Conservation (phyloP, 2,329 filamentous ascomycete genomes). For the Colletotrichum sansevieriae region DNA sequence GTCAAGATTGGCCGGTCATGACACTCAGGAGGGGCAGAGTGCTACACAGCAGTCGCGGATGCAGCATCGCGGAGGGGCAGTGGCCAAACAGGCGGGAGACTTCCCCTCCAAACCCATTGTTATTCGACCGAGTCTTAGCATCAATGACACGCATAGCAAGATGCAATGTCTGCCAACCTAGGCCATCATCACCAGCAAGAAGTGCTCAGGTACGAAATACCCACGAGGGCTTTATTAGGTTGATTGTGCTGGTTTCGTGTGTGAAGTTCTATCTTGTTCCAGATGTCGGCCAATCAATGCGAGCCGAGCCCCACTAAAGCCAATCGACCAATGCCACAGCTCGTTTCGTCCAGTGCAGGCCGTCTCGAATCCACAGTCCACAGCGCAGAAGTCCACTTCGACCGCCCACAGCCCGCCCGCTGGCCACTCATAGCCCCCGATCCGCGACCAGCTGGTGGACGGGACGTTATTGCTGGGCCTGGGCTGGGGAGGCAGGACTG, state of each 20-base stretch:
- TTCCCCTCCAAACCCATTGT: neutral
- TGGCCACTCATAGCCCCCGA: constrained; percentile 1
- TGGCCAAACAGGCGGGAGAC: neutral
- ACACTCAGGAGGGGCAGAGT: constrained; percentile 29
- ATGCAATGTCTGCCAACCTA: neutral
- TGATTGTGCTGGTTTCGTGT: constrained; percentile 40
- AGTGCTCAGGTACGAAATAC: neutral
- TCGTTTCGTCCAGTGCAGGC: constrained; percentile 4
- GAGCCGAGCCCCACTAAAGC: neutral
- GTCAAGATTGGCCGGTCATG: constrained; percentile 25
- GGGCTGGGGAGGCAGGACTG: constrained; percentile 1
- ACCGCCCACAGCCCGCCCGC: constrained; percentile 20
- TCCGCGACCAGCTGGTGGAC: neutral
- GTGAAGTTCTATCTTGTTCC: constrained; percentile 41
- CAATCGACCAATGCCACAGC: constrained; percentile 4
- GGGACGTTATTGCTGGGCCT: neutral
- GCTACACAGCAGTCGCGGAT: constrained; percentile 1
- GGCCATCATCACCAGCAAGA: neutral
- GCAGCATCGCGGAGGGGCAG: constrained; percentile 4
- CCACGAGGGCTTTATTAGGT: constrained; percentile 16
- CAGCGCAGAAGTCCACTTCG: constrained; percentile 19
- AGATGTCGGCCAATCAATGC: constrained; percentile 41
- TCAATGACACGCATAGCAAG: neutral
- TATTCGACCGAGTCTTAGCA: neutral
- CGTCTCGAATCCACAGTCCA: constrained; percentile 10